These are phyloP conservation scores for Mrakia gelida DNA, from an alignment of 768 basidiomycete species.

Conservation along the genomic window DNA sequence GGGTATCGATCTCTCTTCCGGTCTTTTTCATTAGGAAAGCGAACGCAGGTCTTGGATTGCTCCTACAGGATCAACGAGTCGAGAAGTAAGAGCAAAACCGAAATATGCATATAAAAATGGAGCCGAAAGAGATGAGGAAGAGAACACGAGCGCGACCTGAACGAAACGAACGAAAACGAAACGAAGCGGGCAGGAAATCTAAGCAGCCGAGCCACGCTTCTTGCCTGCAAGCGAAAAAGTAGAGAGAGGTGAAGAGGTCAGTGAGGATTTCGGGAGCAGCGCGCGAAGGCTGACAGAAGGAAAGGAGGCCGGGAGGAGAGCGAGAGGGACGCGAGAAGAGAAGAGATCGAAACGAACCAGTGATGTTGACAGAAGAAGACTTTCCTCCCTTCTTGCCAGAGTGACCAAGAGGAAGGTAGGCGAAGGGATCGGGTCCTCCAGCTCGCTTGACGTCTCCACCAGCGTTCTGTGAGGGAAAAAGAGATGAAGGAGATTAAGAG, in stretches of 20 bases:
- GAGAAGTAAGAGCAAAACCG: neutral
- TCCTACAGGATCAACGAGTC: too few species aligned
- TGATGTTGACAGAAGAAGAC: constrained; percentile 28
- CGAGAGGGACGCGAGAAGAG: neutral
- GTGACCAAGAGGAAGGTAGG: constrained; percentile 78
- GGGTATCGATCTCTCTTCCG: too few species aligned
- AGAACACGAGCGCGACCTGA: neutral
- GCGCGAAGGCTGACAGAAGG: neutral
- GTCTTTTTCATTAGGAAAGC: too few species aligned
- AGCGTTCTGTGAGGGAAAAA: constrained; percentile 62
- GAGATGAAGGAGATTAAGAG: constrained; percentile 15
- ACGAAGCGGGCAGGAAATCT: neutral
- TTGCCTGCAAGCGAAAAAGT: neutral
- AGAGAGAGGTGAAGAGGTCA: too few species aligned
- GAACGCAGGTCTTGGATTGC: too few species aligned
- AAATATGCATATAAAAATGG: neutral
- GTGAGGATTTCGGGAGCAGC: too few species aligned
- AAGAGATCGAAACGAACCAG: constrained; percentile 13
- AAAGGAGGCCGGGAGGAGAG: neutral
- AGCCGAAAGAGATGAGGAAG: neutral
- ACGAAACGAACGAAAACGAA: neutral
- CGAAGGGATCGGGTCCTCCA: constrained; percentile 81
- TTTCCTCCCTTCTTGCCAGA: constrained; percentile 39
- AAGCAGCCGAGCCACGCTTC: constrained; percentile 17
- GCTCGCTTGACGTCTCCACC: constrained; percentile 88